phyloP scores from a whole-genome alignment of 768 basidiomycete genomes.

The Boletus reticuloceps region DNA sequence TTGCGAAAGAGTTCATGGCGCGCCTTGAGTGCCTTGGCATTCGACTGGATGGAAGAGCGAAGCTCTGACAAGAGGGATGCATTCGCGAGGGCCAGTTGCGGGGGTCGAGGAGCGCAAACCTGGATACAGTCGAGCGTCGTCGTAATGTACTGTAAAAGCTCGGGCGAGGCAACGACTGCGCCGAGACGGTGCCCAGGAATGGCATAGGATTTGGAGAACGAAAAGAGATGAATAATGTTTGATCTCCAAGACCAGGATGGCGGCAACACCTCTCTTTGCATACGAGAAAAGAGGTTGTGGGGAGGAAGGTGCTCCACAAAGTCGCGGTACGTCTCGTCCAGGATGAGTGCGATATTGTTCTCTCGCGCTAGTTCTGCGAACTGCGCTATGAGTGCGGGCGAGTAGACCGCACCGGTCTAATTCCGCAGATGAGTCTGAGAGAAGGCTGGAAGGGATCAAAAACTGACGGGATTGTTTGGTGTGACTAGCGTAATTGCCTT shows the following conservation, averaged over 20 bases:
- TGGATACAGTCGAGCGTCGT: conserved; percentile 78
- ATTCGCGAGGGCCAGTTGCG: conserved; percentile 63
- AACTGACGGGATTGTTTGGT: conserved; percentile 70
- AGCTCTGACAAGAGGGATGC: conserved; percentile 50
- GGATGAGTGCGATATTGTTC: conserved; percentile 57
- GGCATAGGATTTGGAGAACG: conserved; percentile 78
- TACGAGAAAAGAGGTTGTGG: conserved; percentile 51
- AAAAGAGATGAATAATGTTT: conserved; percentile 67
- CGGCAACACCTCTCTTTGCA: not conserved
- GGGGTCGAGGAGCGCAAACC: conserved; percentile 72
- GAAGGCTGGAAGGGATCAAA: no score
- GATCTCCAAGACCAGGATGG: conserved; percentile 50
- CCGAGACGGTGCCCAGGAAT: conserved; percentile 85
- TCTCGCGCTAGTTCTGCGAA: conserved; percentile 60
- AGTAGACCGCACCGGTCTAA: conserved; percentile 70
- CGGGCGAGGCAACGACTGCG: conserved; percentile 59
- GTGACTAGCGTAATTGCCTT: conserved; percentile 73
- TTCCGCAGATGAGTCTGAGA: not conserved
- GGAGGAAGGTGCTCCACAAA: conserved; percentile 57
- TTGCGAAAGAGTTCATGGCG: conserved; percentile 58
- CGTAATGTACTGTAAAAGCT: conserved; percentile 45
- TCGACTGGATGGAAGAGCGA: conserved; percentile 48
- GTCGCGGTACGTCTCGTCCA: conserved; percentile 92
- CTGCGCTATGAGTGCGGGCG: conserved; percentile 49
- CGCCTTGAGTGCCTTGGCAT: conserved; percentile 44